These are phyloP conservation scores for Sporothrix sp. DNA, from an alignment of 2,329 filamentous ascomycete genomes.

Conservation along the genomic window DNA sequence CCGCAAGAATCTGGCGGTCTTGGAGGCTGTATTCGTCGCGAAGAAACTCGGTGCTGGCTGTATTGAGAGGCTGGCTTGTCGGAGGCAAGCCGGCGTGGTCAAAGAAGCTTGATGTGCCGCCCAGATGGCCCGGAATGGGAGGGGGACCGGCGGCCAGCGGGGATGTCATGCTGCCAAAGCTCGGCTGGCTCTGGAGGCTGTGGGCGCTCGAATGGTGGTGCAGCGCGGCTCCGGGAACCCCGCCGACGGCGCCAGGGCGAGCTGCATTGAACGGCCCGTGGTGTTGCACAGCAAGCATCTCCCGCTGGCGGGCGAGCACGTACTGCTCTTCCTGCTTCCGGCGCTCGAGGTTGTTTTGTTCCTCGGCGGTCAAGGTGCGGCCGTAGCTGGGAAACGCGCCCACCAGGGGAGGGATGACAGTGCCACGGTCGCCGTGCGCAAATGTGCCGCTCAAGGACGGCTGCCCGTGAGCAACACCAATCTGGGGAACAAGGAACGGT, in stretches of 20 bases:
- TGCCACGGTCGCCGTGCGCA: slow-evolving; percentile 41
- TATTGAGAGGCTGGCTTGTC: slow-evolving; percentile 33
- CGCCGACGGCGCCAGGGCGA: slow-evolving; percentile 26
- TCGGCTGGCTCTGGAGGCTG: slow-evolving; percentile 92
- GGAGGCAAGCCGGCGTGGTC: slow-evolving; percentile 44
- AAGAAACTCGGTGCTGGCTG: slow-evolving; percentile 42
- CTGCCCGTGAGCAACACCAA: slow-evolving; percentile 84
- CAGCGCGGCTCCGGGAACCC: slow-evolving; percentile 41
- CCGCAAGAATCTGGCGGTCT: slow-evolving; percentile 45
- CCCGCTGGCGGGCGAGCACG: slow-evolving; percentile 89
- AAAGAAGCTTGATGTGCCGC: slow-evolving; percentile 59
- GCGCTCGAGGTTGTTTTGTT: slow-evolving; percentile 93
- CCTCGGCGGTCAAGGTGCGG: slow-evolving; percentile 89
- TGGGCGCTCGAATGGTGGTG: slow-evolving; percentile 94
- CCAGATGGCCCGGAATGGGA: slow-evolving; percentile 47
- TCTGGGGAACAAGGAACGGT: slow-evolving; percentile 94
- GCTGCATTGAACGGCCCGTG: slow-evolving; percentile 26
- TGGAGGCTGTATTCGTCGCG: slow-evolving; percentile 56
- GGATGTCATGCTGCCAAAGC: slow-evolving; percentile 90
- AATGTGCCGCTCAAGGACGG: slow-evolving; percentile 43
- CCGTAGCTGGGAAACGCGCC: slow-evolving; percentile 94
- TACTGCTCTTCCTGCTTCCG: slow-evolving; percentile 98
- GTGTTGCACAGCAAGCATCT: slow-evolving; percentile 72
- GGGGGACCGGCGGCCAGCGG: slow-evolving; percentile 52
- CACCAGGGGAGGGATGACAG: slow-evolving; percentile 78